Conservation (phyloP, 139 green algal genomes). For the Astrephomene gubernaculifera region DNA sequence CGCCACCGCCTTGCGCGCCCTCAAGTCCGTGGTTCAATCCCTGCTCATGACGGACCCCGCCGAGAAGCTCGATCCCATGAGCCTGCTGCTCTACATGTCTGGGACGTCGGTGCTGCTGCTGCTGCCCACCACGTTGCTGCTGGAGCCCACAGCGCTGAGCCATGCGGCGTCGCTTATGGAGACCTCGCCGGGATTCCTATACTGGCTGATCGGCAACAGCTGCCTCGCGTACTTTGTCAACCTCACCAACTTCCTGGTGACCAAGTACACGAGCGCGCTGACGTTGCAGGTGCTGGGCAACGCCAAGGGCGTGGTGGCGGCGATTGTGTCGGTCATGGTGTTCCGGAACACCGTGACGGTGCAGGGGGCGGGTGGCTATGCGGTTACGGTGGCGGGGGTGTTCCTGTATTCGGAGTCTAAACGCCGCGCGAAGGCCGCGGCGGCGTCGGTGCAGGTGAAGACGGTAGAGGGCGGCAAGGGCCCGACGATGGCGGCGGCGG, state of each 20-base stretch:
- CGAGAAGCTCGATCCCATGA: conserved; percentile 85
- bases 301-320: conserved; percentile 94
- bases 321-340: conserved; percentile 83
- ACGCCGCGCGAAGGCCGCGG: conserved; percentile 1
- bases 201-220: conserved; percentile 85
- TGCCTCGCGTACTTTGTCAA: conserved; percentile 95
- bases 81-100: conserved; percentile 95
- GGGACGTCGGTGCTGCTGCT: conserved; percentile 78
- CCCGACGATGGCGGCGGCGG: neutral
- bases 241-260: conserved; percentile 98
- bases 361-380: conserved; percentile 43
- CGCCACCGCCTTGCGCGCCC: conserved; percentile 58
- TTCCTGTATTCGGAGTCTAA: conserved; percentile 43
- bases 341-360: conserved; percentile 88
- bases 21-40: conserved; percentile 90
- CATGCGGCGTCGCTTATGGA: neutral
- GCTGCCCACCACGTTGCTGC: conserved; percentile 74
- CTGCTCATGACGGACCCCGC: conserved; percentile 49
- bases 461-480: neutral
- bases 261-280: conserved; percentile 93
- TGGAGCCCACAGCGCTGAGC: conserved; percentile 73
- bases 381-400: conserved; percentile 52
- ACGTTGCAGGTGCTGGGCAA: conserved; percentile 97
- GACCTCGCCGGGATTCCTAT: conserved; percentile 64
- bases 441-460: neutral